These are phyloP conservation scores for Epichloe brachyelytri DNA, from an alignment of 2,329 filamentous ascomycete species.

Conservation along the genomic window DNA sequence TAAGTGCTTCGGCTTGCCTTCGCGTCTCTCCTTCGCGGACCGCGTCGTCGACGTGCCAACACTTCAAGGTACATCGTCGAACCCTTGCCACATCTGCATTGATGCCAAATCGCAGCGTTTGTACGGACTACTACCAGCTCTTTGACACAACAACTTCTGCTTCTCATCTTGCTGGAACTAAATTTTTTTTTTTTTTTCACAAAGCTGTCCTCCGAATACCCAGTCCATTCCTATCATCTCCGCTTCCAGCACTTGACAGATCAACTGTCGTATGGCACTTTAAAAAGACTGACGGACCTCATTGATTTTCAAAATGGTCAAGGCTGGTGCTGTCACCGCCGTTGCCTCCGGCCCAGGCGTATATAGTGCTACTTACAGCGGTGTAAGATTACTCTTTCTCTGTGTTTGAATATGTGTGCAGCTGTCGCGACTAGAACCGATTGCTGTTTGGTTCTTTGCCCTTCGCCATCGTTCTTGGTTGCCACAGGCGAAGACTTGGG, in stretches of 20 bases:
- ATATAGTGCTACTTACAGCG: conserved; percentile 58
- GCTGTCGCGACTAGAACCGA: not conserved
- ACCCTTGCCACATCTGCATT: conserved; percentile 9
- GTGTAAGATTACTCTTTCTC: conserved; percentile 33
- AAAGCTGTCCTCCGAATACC: not conserved
- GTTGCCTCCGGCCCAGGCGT: conserved; percentile 33
- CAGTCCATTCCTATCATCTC: not conserved
- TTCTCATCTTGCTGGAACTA: not conserved
- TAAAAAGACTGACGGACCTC: conserved; percentile 1
- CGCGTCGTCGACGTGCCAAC: conserved; percentile 26
- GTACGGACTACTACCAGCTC: not conserved
- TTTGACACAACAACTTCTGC: not conserved
- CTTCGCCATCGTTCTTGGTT: not conserved
- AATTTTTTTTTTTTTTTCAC: not conserved
- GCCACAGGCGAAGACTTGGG: not conserved
- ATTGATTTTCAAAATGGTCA: conserved; percentile 31
- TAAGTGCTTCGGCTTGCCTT: conserved; percentile 26
- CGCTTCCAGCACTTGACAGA: not conserved
- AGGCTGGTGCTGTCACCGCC: conserved; percentile 21
- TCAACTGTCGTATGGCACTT: not conserved
- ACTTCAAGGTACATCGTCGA: conserved; percentile 14
- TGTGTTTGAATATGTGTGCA: not conserved
- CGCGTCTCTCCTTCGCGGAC: conserved; percentile 21
- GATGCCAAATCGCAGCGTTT: not conserved
- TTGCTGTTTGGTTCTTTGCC: not conserved